phyloP scores from a whole-genome alignment of 305 asterid genomes.

The Rubia tinctorum region DNA sequence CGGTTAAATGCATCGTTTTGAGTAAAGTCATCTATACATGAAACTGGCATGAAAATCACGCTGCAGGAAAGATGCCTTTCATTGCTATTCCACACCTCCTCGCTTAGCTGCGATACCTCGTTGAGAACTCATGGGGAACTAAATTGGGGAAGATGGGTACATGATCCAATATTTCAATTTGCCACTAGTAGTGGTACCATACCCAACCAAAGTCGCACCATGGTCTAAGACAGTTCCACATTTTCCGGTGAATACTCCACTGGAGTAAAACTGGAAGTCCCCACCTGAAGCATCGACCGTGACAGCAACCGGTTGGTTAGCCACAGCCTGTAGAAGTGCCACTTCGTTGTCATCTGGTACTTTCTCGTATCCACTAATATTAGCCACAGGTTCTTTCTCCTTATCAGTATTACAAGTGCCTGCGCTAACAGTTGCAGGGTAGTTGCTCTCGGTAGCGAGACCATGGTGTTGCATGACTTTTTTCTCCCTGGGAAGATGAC shows the following conservation, averaged over 20 bases:
- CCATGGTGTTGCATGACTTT: slow-evolving; percentile 30
- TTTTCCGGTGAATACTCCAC: slow-evolving; percentile 44
- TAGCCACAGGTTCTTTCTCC: slow-evolving; percentile 28
- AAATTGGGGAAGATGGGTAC: too few relatives aligned
- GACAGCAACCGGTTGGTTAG: slow-evolving; percentile 45
- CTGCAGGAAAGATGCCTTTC: slow-evolving; percentile 42
- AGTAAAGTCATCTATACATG: neutral
- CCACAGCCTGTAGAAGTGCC: slow-evolving; percentile 41
- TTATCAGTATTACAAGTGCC: slow-evolving; percentile 35
- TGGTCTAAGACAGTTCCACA: slow-evolving; percentile 39
- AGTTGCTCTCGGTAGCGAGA: slow-evolving; percentile 40
- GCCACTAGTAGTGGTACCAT: slow-evolving; percentile 29
- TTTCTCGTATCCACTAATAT: slow-evolving; percentile 37
- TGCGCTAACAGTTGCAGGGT: slow-evolving; percentile 28
- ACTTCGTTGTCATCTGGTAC: slow-evolving; percentile 43
- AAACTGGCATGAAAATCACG: slow-evolving; percentile 5
- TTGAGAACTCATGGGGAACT: too few relatives aligned
- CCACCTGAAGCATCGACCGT: slow-evolving; percentile 39
- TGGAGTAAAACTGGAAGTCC: slow-evolving; percentile 38
- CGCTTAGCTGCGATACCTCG: slow-evolving; percentile 26
- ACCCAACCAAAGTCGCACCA: slow-evolving; percentile 48
- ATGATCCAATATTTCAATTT: slow-evolving; percentile 48
- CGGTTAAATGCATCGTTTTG: neutral
- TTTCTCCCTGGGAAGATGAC: neutral
- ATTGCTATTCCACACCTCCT: slow-evolving; percentile 45